Conservation (phyloP, 805 yeast species). For the Candida krabiensis region DNA sequence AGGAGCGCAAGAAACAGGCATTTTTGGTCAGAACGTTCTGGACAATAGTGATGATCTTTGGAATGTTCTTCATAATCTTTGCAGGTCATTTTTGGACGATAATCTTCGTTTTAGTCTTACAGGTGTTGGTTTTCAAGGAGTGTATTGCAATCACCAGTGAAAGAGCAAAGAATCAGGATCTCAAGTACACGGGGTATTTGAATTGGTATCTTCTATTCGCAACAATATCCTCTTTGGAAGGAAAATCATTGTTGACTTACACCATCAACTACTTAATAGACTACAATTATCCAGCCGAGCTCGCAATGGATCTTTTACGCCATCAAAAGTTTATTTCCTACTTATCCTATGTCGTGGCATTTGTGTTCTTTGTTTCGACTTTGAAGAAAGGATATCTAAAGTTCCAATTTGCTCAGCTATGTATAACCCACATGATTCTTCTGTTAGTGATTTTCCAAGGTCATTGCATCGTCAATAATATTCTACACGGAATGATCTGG, state of each 20-base stretch:
- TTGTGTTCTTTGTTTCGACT: constrained; percentile 86
- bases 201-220: constrained; percentile 91
- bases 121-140: constrained; percentile 85
- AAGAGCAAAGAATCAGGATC: constrained; percentile 73
- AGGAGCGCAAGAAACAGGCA: constrained; percentile 72
- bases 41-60: constrained; percentile 88
- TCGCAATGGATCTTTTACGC: constrained; percentile 32
- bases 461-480: constrained; percentile 86
- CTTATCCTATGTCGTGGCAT: constrained; percentile 80
- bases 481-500: constrained; percentile 91
- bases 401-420: constrained; percentile 92
- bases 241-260: constrained; percentile 73
- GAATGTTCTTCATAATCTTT: constrained; percentile 66
- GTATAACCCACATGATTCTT: constrained; percentile 92
- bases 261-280: constrained; percentile 27
- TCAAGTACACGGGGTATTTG: constrained; percentile 79
- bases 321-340: constrained; percentile 87
- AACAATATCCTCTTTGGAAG: constrained; percentile 88
- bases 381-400: constrained; percentile 84
- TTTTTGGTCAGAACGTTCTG: constrained; percentile 87
- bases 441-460: constrained; percentile 90
- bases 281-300: constrained; percentile 26
- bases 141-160: constrained; percentile 83
- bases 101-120: constrained; percentile 66
- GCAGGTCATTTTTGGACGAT: constrained; percentile 87